Percentiles rank a stretch among this genome's conserved stretches.
Conservation (phyloP, 495 filamentous ascomycete genomes). For the Hypoxylon fragiforme region DNA sequence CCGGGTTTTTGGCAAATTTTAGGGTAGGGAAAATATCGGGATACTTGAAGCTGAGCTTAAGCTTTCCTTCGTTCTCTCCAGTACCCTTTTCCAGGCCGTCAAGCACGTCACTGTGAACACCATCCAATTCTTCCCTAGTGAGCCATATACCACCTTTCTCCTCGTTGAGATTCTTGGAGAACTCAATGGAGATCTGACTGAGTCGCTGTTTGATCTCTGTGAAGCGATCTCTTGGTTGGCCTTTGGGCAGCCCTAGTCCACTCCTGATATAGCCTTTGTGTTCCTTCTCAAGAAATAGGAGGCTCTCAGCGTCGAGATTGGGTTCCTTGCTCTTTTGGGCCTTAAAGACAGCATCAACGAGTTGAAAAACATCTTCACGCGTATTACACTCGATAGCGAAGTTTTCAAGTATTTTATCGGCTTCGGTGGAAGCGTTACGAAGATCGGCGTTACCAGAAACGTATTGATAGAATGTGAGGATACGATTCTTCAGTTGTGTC, state of each 20-base stretch:
- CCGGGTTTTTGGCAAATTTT: slow-evolving; percentile 60
- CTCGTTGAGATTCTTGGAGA: slow-evolving; percentile 64
- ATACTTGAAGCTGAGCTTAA: slow-evolving; percentile 64
- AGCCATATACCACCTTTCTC: slow-evolving; percentile 66
- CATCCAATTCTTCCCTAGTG: slow-evolving; percentile 59
- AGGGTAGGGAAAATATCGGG: slow-evolving; percentile 63
- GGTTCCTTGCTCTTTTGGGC: slow-evolving; percentile 47
- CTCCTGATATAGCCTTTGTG: slow-evolving; percentile 61
- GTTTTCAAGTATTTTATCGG: slow-evolving; percentile 63
- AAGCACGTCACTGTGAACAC: slow-evolving; percentile 60
- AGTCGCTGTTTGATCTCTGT: slow-evolving; percentile 67
- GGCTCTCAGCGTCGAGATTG: slow-evolving; percentile 52
- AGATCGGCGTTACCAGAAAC: slow-evolving; percentile 70
- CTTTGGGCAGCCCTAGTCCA: slow-evolving; percentile 57
- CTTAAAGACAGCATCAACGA: slow-evolving; percentile 58
- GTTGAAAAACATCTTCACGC: slow-evolving; percentile 63
- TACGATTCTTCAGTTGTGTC: slow-evolving; percentile 59
- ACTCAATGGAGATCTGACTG: slow-evolving; percentile 58
- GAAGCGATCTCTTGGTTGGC: slow-evolving; percentile 60
- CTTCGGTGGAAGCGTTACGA: slow-evolving; percentile 63
- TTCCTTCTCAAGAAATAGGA: slow-evolving; percentile 59
- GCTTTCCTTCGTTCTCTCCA: slow-evolving; percentile 65
- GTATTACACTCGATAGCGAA: slow-evolving; percentile 62
- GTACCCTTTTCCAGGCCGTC: slow-evolving; percentile 69
- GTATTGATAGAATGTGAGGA: slow-evolving; percentile 79